Evolutionary conservation across 1,284 basidiomycete genomes (phyloP).

Genomic region (Polyporus tsugae): DNA sequence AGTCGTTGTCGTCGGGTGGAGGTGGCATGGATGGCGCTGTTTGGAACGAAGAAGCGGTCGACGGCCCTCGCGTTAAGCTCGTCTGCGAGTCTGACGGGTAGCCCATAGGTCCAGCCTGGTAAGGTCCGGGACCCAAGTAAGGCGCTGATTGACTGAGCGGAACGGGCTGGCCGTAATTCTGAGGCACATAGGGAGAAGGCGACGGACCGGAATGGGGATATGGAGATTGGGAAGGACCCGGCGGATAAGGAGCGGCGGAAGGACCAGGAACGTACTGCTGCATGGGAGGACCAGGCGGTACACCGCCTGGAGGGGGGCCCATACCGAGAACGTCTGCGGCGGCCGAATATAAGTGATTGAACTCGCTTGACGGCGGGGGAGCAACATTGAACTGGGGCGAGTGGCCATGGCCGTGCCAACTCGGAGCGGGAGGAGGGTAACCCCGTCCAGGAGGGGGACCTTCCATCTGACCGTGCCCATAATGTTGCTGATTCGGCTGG

Average conservation of each 20-base stretch:
- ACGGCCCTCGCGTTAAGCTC: slow-evolving; percentile 25
- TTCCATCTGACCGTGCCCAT: slow-evolving; percentile 25
- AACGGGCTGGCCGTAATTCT: slow-evolving; percentile 26
- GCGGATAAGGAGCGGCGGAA: slow-evolving; percentile 29
- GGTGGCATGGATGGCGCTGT: slow-evolving; percentile 45
- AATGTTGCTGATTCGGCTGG: slow-evolving; percentile 27
- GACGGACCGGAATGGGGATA: slow-evolving; percentile 30
- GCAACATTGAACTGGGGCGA: slow-evolving; percentile 41
- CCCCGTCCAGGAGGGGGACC: slow-evolving; percentile 36
- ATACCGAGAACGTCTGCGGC: slow-evolving; percentile 86
- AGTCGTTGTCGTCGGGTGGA: slow-evolving; percentile 47
- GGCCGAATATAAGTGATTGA: slow-evolving; percentile 69
- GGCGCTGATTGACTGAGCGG: slow-evolving; percentile 32
- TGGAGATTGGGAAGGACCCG: slow-evolving; percentile 25
- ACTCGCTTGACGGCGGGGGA: slow-evolving; percentile 48
- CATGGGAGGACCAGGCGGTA: slow-evolving; percentile 26
- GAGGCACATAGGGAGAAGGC: slow-evolving; percentile 24
- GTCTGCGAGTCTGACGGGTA: slow-evolving; percentile 33
- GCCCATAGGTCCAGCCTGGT: slow-evolving; percentile 32
- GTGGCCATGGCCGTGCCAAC: slow-evolving; percentile 46
- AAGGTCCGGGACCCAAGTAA: slow-evolving; percentile 36
- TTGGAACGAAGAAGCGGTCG: slow-evolving; percentile 27
- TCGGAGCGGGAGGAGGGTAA: slow-evolving; percentile 41
- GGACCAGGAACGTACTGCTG: slow-evolving; percentile 28
- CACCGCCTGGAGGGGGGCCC: slow-evolving; percentile 58